Base-by-base conservation (phyloP, 768 basidiomycete species). In the Suillus variegatus region DNA sequence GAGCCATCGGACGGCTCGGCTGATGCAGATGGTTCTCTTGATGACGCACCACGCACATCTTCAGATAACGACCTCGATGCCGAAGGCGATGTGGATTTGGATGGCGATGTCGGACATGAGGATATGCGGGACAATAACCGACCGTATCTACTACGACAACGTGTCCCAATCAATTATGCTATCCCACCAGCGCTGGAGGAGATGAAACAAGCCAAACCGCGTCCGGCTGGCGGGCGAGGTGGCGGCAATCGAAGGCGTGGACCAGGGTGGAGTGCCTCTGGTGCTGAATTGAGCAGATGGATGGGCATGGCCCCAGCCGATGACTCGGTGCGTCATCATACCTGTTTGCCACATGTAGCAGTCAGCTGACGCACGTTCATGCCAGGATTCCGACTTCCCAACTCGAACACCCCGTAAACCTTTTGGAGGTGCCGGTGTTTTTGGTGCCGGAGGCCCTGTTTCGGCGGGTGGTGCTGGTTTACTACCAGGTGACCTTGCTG, bases 141-240 rank as follows among this genome's bases (percentile, higher is more conserved):
- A 70, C 72, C 74, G 22, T 94, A 94, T 70, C 72, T 86, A 0
- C 79, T 94, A 44, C 81, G 93, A 22, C 85, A 88, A 70, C 81
- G 92, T 60, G 73, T 71, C 83, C 84, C 69, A 61, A 87, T 94
- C 69, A 93, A 94, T 72, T 94, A 94, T 64, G 88, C 89, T 14
- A 90, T 93, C 25, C 91, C 90, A 1, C 92, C 93, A 0, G 90
- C 92, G 1, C 78, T 94, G 18, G 93, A 94, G 60, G 91, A 93
- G 43, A 78, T 91, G 74, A 77, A 68, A 28, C 76, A 75, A 6
- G 77, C 79, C 44, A 78, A 70, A 61, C 71, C 74, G 2, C 82
- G 82, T 51, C 84, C 85, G 9, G 8, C 67, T 40, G 65, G 64
- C 20, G 68, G 72, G 52, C 80, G 80, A 62, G 82, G 77, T 60